Percentiles rank a stretch among this genome's conserved stretches.
phyloP scores from a whole-genome alignment of 257 asterid genomes.

The Striga asiatica region DNA sequence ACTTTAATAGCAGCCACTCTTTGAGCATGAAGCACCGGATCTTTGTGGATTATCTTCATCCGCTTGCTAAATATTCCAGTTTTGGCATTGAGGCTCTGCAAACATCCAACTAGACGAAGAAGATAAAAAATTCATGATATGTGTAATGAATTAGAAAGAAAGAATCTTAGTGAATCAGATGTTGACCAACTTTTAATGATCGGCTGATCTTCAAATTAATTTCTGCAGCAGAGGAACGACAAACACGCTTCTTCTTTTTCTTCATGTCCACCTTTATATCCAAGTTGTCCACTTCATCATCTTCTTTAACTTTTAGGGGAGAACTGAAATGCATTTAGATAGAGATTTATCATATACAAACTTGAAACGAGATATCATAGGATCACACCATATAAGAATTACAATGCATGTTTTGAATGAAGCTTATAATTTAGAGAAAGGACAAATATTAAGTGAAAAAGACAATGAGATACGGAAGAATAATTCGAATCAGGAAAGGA shows the following conservation, averaged over 20 bases:
- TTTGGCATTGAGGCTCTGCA: constrained; percentile 97
- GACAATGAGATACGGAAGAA: too few species aligned
- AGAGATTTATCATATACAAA: not conserved
- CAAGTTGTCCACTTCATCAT: constrained; percentile 83
- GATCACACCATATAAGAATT: not conserved
- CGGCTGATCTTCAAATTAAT: constrained; percentile 93
- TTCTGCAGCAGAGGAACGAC: constrained; percentile 65
- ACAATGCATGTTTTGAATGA: constrained; percentile 4
- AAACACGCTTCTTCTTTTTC: constrained; percentile 59
- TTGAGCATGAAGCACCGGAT: constrained; percentile 82
- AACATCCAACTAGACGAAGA: constrained; percentile 74
- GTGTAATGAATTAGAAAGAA: constrained; percentile 8
- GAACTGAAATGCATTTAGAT: constrained; percentile 40
- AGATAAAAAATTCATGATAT: constrained; percentile 41
- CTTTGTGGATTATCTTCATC: constrained; percentile 85
- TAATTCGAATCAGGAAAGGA: too few species aligned
- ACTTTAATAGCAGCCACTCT: constrained; percentile 97
- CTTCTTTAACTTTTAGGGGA: constrained; percentile 82
- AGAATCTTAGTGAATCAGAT: constrained; percentile 19
- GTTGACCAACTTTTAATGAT: constrained; percentile 77
- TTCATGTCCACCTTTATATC: constrained; percentile 58
- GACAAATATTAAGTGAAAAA: too few species aligned
- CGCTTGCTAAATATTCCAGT: constrained; percentile 82
- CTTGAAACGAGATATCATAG: not conserved
- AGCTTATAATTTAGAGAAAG: too few species aligned